These are phyloP conservation scores for Xylariaceae sp. DNA, from an alignment of 2,329 filamentous ascomycete species.

Conservation along the genomic window DNA sequence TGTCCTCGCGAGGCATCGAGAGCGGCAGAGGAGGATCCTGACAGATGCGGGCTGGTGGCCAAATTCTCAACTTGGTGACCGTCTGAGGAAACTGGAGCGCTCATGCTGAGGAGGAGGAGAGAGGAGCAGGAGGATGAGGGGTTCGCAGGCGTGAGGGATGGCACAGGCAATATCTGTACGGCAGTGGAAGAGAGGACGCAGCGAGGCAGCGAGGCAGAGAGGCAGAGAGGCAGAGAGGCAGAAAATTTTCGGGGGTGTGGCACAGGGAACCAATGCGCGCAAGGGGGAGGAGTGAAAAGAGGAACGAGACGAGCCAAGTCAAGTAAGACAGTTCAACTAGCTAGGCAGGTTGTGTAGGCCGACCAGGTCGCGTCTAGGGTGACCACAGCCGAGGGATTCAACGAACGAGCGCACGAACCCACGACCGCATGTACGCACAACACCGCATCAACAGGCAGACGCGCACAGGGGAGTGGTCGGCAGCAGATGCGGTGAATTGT, in stretches of 20 bases:
- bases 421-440: constrained; percentile 3
- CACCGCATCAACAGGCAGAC: constrained; percentile 7
- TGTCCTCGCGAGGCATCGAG: constrained; percentile 61
- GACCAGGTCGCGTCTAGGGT: constrained; percentile 29
- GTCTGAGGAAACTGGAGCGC: constrained; percentile 33
- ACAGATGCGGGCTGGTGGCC: constrained; percentile 34
- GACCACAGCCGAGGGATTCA: constrained; percentile 28
- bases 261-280: constrained; percentile 28
- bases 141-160: constrained; percentile 27
- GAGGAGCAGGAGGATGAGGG: constrained; percentile 30
- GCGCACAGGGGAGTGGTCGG: constrained; percentile 23
- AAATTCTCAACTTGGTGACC: constrained; percentile 36
- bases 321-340: constrained; percentile 28
- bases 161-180: constrained; percentile 30
- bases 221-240: too few species aligned
- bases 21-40: constrained; percentile 31
- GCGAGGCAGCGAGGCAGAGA: too few species aligned
- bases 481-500: constrained; percentile 26
- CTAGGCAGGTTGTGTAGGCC: constrained; percentile 17
- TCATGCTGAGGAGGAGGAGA: constrained; percentile 36
- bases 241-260: constrained; percentile 34
- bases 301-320: constrained; percentile 30
- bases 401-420: constrained; percentile 20
- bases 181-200: constrained; percentile 19
- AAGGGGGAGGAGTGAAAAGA: constrained; percentile 28